A percentile compares a stretch with the other conserved stretches of the same genome.
Conservation (phyloP, 1,284 basidiomycete genomes). For the Leccinum pallidistipes region DNA sequence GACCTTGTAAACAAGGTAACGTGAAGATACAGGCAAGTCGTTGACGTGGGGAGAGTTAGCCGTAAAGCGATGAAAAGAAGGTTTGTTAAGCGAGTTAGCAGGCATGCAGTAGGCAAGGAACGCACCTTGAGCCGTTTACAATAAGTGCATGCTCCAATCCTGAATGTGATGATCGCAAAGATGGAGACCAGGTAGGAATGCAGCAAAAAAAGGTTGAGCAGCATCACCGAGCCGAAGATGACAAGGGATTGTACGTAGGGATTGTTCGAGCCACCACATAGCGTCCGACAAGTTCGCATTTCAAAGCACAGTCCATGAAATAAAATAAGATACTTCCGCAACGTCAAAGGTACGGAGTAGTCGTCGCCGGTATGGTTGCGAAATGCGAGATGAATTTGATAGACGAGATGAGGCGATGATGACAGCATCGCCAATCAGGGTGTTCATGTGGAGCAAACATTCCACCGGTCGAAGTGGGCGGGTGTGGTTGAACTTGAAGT, state of each 20-base stretch:
- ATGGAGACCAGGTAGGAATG: constrained; percentile 5
- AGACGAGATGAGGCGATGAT: constrained; percentile 6
- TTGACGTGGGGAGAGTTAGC: constrained; percentile 2
- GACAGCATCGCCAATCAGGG: constrained; percentile 18
- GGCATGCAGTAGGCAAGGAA: constrained; percentile 10
- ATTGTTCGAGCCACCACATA: neutral
- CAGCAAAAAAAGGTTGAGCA: constrained; percentile 8
- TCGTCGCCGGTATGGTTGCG: neutral
- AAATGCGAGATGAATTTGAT: neutral
- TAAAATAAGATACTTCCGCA: neutral
- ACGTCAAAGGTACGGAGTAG: neutral
- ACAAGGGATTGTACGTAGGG: neutral
- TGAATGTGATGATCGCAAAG: constrained; percentile 30
- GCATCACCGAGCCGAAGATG: constrained; percentile 20
- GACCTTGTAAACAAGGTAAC: neutral
- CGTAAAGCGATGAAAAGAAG: constrained; percentile 8
- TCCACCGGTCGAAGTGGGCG: constrained; percentile 7
- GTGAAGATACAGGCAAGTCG: constrained; percentile 5
- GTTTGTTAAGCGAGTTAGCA: constrained; percentile 25
- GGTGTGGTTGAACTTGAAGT: constrained; percentile 7
- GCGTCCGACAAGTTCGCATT: constrained; percentile 6
- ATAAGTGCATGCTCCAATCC: constrained; percentile 76
- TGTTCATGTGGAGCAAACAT: constrained; percentile 6
- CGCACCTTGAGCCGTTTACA: constrained; percentile 83
- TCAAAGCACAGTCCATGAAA: constrained; percentile 2